Base-by-base conservation (phyloP, 441 rosid genomes). In the Melastoma candidum region DNA sequence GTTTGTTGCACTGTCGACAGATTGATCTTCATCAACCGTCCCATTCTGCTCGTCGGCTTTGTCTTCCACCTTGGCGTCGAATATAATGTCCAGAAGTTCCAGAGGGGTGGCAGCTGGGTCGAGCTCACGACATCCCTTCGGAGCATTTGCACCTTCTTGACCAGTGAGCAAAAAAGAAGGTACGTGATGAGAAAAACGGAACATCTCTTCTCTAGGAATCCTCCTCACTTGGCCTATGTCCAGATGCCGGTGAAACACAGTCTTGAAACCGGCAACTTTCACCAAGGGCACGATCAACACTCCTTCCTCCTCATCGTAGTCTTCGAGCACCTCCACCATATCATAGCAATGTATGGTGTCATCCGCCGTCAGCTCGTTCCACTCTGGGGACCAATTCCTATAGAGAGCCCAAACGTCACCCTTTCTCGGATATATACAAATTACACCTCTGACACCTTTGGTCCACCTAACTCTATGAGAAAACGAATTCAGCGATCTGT, bases 341-440 rank as follows among this genome's bases (percentile, higher is more conserved):
- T 89, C 97, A 49, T 93, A 88, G 68, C 75, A 73, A 75, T 79
- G 95, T 39, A 72, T 79, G 13, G 82, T 75, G 47, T 86, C 92
- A 44, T 74, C 80, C 3, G 88, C 73, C n/a, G 93, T 89, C 27
- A 61, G 39, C 56, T 68, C 73, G 56, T 84, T 70, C 97, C 99
- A 94, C 48, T 86, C 87, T 7, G 84, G 58, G 12, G 96, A 80
- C 99, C 99, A 94, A 68, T 89, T 79, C 58, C 79, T 75, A 53
- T 94, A 94, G 54, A 94, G 61, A 12, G 99, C 96, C 96, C 99
- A 94, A 47, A 94, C 70, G 51, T 94, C 94, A 2, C 95, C 97
- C 63, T 80, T 87, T 12, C 57, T 71, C 12, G 97, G 97, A 72
- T 70, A 77, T 53, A 94, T 85, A 26, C 71, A 70, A 60, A 89